Evolutionary conservation across 2,329 filamentous ascomycete genomes (phyloP), one percentile per base, ranked within the genome.

Genomic region (Helotiales sp.): DNA sequence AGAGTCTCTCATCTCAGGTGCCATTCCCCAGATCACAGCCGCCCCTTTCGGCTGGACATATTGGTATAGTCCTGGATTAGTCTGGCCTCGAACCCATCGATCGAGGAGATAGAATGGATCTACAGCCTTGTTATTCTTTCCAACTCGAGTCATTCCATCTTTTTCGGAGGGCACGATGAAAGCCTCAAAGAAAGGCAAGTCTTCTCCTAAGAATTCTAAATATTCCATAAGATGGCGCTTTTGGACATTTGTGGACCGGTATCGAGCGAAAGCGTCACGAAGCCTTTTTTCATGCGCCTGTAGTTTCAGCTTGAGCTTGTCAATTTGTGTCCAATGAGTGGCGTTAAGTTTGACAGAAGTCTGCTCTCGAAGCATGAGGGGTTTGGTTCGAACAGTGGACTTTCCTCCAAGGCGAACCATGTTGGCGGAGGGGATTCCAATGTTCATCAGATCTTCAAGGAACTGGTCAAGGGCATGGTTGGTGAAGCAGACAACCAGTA

Each of bases 401-500:
- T 91, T 91, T 0, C 83, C 84, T 0, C 91, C 91, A 0, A 93
- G 80, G 0, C 91, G 84, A 0, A 91, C 84, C 64, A 93, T 90
- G 0, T 72, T 43, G 0, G 74, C 54, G 0, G 70, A 1, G 0
- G 80, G 71, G 6, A 93, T 86, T 0, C 88, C 88, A 34, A 87
- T 84, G 1, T 87, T 79, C 2, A 88, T 78, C 0, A 92, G 75
- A 47, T 93, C 89, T 67, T 88, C 85, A 0, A 91, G 76, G 55
- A 91, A 89, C 75, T 93, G 83, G 61, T 91, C 87, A 0, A 89
- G 77, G 0, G 88, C 87, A 70, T 91, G 89, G 61, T 92, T 91
- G 0, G 89, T 93, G 65, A 87, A 93, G 28, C 86, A 88, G 1
- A 91, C 76, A 0, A 93, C 85, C 0, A 94, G 79, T 0, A 93